These are phyloP conservation scores for Tubosaeta sp. DNA, from an alignment of 768 basidiomycete species.

Conservation along the genomic window DNA sequence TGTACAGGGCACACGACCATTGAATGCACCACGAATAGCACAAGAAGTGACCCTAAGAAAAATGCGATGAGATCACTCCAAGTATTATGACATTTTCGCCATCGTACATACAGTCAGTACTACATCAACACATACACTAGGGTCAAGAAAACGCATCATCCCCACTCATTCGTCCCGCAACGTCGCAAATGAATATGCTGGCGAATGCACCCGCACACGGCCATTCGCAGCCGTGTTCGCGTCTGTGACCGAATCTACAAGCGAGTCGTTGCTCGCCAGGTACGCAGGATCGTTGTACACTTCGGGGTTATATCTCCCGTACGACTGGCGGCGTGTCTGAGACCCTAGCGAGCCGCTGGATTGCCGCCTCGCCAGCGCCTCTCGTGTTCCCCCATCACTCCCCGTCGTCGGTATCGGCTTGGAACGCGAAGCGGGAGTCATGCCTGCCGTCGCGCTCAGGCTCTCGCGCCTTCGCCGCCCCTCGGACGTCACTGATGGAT, in stretches of 20 bases:
- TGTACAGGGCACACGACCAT: not conserved
- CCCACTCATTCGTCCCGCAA: constrained; percentile 11
- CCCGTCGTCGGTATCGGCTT: constrained; percentile 12
- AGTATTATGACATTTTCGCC: not conserved
- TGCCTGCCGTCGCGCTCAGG: constrained; percentile 19
- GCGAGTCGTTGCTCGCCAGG: constrained; percentile 25
- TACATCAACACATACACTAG: constrained; percentile 8
- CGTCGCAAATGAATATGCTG: constrained; percentile 17
- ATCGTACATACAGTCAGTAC: constrained; percentile 5
- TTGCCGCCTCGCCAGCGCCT: constrained; percentile 13
- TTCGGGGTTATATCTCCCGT: constrained; percentile 18
- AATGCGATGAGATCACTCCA: not conserved
- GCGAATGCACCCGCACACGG: constrained; percentile 17
- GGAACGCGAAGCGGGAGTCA: constrained; percentile 18
- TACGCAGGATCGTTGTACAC: constrained; percentile 27
- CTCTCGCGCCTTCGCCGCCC: constrained; percentile 24
- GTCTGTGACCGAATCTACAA: constrained; percentile 22
- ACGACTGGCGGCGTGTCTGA: constrained; percentile 12
- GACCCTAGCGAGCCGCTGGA: constrained; percentile 26
- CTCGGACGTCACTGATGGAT: constrained; percentile 23
- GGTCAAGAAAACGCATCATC: not conserved
- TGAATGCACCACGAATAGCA: too few species aligned
- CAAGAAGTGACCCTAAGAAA: too few species aligned
- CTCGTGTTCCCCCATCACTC: constrained; percentile 5
- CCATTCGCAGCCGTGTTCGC: constrained; percentile 25